These are phyloP conservation scores for Hypoxylon sp. DNA, from an alignment of 2,329 filamentous ascomycete genomes.

Conservation along the genomic window DNA sequence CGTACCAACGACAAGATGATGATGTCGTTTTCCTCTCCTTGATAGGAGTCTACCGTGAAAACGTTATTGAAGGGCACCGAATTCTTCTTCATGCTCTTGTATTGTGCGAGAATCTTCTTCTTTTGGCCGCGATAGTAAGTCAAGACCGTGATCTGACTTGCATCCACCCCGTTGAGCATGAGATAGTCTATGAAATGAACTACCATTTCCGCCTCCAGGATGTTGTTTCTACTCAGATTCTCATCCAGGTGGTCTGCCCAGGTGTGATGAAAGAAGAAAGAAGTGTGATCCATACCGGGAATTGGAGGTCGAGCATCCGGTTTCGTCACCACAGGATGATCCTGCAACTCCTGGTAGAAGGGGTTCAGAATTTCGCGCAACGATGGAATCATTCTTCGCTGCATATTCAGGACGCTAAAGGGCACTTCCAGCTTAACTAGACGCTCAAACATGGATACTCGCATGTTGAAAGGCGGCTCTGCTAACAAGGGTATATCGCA, in stretches of 20 bases:
- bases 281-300: conserved; percentile 54
- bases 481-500: conserved; percentile 70
- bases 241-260: conserved; percentile 72
- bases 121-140: conserved; percentile 91
- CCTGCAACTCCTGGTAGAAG: conserved; percentile 56
- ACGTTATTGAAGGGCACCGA: conserved; percentile 62
- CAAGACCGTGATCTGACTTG: conserved; percentile 75
- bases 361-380: conserved; percentile 56
- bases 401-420: conserved; percentile 70
- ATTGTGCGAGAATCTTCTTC: conserved; percentile 64
- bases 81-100: conserved; percentile 48
- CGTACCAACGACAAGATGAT: conserved; percentile 83
- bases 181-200: conserved; percentile 77
- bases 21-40: conserved; percentile 89
- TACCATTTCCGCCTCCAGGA: conserved; percentile 78
- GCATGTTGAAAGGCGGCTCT: conserved; percentile 68
- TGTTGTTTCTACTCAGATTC: conserved; percentile 73
- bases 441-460: conserved; percentile 82
- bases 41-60: conserved; percentile 86
- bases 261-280: conserved; percentile 61
- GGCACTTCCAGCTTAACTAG: conserved; percentile 72
- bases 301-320: conserved; percentile 49
- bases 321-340: conserved; percentile 54
- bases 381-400: conserved; percentile 66
- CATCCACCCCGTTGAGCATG: conserved; percentile 68